Base-by-base conservation (phyloP, 176 grass and related monocot species). In the Ananas comosus region DNA sequence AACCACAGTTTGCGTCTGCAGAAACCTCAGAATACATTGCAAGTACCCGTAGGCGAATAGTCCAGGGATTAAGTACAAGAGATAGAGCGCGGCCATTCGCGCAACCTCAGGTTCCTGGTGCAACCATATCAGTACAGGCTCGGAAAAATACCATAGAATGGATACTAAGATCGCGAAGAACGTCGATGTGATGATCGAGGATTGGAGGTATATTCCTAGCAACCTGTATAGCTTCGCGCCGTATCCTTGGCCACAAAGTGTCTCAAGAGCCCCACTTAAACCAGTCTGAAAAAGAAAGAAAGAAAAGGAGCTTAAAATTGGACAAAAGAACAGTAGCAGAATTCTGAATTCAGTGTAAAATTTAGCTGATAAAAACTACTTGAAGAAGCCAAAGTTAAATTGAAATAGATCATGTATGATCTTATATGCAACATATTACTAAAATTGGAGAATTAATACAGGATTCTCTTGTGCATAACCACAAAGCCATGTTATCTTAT, bases 181-280 rank as follows among this genome's bases (percentile, higher is more conserved):
- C 0, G 77, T 29, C 1, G 80, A 74, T 65, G 86, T 92, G 58
- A 90, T 48, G 0, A 92, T 65, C 22, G 93, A 90, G 17, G 89
- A 85, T 70, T 97, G 93, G 9, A 97, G 79, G 81, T 92, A 90
- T 2, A 92, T 67, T n/a, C 93, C 89, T 11, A 92, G 53, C 89
- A 84, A 87, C 10, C 77, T 70, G 71, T 92, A 88, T 19, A 81
- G 49, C 52, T 76, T 82, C 10, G 86, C 89, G 16, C 93, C 93
- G 51, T 81, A 90, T 12, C 76, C 86, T 75, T 97, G 89, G 1
- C 93, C 93, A 56, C 93, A 97, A 49, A 97, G 81, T 25, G 93
- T 97, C 74, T 97, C 93, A 64, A 97, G 84, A 5, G 89, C 69
- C 25, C 93, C 93, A 66, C 84, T 92, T 65, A 92, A 71, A 11